These are phyloP conservation scores for Penicillium steckii DNA, from an alignment of 495 filamentous ascomycete species.

Conservation along the genomic window DNA sequence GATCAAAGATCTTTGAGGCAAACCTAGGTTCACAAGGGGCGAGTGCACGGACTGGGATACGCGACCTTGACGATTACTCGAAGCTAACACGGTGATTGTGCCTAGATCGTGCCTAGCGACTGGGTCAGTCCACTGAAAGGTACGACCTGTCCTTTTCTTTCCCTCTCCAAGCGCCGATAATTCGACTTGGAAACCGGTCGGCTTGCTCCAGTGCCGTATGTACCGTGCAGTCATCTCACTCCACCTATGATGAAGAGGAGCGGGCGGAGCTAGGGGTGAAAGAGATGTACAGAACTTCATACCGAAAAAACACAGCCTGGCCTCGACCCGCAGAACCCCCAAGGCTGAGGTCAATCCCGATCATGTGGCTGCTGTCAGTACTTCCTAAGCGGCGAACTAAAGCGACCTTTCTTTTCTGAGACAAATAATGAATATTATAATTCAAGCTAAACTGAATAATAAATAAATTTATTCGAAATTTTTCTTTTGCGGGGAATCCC, in stretches of 20 bases:
- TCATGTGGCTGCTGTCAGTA: slow-evolving; percentile 11
- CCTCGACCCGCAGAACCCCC: background rate
- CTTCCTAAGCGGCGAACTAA: background rate
- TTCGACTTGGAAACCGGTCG: background rate
- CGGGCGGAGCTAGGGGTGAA: background rate
- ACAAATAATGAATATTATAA: background rate
- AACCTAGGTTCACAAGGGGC: slow-evolving; percentile 12
- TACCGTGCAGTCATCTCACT: background rate
- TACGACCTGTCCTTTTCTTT: slow-evolving; percentile 4
- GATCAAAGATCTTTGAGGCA: slow-evolving; percentile 2
- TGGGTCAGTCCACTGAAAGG: slow-evolving; percentile 10
- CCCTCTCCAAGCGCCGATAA: slow-evolving; percentile 13
- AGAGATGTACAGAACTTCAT: background rate
- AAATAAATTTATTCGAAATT: background rate
- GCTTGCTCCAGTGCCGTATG: background rate
- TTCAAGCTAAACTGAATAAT: background rate
- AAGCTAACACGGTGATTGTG: slow-evolving; percentile 17
- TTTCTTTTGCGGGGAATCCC: slow-evolving; percentile 34
- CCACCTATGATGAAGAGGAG: background rate
- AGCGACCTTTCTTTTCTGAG: background rate
- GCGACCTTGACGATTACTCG: slow-evolving; percentile 20
- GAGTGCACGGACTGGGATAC: slow-evolving; percentile 22
- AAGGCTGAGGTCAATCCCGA: background rate
- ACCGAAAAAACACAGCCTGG: slow-evolving; percentile 9
- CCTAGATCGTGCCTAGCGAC: slow-evolving; percentile 22